These are phyloP conservation scores for Solanum pennellii DNA, from an alignment of 257 asterid genomes.

Conservation along the genomic window DNA sequence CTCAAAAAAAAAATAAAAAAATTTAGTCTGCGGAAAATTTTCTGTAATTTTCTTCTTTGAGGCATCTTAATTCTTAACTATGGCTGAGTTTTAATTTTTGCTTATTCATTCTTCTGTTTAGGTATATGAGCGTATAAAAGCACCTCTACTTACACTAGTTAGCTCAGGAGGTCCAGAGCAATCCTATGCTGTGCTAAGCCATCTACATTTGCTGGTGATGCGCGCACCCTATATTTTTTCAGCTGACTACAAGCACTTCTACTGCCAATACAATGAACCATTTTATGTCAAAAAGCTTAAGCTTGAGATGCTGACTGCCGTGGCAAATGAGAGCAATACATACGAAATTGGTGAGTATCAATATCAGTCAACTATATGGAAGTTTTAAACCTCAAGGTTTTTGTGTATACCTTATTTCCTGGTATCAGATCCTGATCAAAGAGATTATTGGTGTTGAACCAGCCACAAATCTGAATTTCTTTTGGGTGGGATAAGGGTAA, in stretches of 20 bases:
- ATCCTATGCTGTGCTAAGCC: conserved; percentile 90
- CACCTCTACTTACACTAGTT: conserved; percentile 92
- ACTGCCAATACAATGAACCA: conserved; percentile 96
- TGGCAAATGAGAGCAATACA: conserved; percentile 97
- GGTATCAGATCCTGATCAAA: background rate
- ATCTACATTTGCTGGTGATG: conserved; percentile 91
- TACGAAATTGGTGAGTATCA: conserved; percentile 70
- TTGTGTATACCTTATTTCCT: background rate
- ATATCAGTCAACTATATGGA: background rate
- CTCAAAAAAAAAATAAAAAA: background rate
- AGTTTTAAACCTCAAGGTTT: background rate
- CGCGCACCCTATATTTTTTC: conserved; percentile 96
- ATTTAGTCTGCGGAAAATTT: background rate
- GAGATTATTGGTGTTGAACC: background rate
- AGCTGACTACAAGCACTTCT: conserved; percentile 95
- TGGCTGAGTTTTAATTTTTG: background rate
- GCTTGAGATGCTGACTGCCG: conserved; percentile 98
- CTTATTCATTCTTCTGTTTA: conserved; percentile 10
- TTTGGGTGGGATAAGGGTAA: background rate
- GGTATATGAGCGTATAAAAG: conserved; percentile 99
- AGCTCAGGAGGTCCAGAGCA: conserved; percentile 99
- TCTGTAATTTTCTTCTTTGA: background rate
- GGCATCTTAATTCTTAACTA: background rate
- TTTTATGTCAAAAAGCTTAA: conserved; percentile 95
- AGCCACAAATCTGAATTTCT: background rate